A percentile compares a stretch with the other conserved stretches of the same genome.
Conservation (phyloP, 768 basidiomycete species). For the Neoboletus brunneissimus region DNA sequence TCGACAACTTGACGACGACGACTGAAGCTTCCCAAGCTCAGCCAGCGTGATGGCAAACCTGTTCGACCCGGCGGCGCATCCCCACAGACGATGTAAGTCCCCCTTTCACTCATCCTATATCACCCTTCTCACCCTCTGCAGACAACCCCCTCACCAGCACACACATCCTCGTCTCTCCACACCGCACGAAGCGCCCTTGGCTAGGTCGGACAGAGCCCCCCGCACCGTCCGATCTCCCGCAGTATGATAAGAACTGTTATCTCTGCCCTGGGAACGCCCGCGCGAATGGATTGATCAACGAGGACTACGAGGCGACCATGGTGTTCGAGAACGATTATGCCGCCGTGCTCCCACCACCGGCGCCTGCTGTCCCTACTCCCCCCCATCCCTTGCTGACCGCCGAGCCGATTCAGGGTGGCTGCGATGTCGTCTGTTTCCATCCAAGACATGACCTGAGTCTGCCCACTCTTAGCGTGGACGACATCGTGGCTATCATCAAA, state of each 20-base stretch:
- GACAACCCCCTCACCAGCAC: conserved; percentile 80
- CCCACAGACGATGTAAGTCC: conserved; percentile 66
- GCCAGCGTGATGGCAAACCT: conserved; percentile 21
- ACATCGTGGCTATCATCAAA: conserved; percentile 62
- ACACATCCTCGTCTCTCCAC: conserved; percentile 82
- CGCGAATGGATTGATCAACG: conserved; percentile 68
- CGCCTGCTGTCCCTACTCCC: conserved; percentile 48
- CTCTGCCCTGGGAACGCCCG: conserved; percentile 85
- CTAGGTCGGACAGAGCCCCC: conserved; percentile 78
- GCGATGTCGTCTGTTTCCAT: conserved; percentile 86
- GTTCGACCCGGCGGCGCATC: conserved; percentile 62
- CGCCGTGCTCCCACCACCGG: conserved; percentile 66
- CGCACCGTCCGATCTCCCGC: conserved; percentile 48
- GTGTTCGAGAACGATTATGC: conserved; percentile 83
- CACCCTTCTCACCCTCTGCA: conserved; percentile 29
- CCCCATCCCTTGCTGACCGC: conserved; percentile 60
- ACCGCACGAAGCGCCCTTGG: conserved; percentile 91
- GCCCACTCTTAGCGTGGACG: conserved; percentile 54
- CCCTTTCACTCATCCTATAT: background rate
- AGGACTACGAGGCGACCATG: conserved; percentile 61
- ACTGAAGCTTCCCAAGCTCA: background rate
- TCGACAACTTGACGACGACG: background rate
- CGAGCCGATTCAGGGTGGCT: conserved; percentile 75
- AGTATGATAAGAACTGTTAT: conserved; percentile 74
- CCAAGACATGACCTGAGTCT: conserved; percentile 85